These are phyloP conservation scores for Candida qinlingensis DNA, from an alignment of 805 yeast species.

Conservation along the genomic window DNA sequence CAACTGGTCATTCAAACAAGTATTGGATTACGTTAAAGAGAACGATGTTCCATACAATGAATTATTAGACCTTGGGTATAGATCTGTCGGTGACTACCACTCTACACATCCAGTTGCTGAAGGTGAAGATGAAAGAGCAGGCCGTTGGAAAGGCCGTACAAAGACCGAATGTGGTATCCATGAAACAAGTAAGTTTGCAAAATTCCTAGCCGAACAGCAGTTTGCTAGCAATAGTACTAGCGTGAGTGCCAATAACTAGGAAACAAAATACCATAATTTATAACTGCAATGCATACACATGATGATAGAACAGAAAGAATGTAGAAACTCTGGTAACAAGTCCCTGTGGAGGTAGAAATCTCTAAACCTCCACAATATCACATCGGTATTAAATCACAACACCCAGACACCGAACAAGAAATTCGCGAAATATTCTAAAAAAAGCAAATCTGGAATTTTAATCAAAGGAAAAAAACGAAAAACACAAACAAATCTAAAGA, in stretches of 20 bases:
- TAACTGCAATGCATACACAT: background rate
- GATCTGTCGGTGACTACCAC: constrained; percentile 93
- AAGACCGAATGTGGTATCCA: constrained; percentile 97
- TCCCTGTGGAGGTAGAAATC: too few relatives aligned
- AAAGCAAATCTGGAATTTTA: background rate
- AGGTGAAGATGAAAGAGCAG: constrained; percentile 95
- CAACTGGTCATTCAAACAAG: constrained; percentile 73
- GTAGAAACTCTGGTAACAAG: background rate
- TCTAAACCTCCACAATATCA: background rate
- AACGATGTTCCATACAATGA: constrained; percentile 82
- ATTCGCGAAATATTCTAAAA: background rate
- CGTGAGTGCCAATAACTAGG: constrained; percentile 1
- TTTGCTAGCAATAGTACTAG: background rate
- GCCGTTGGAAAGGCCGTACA: constrained; percentile 90
- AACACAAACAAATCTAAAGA: background rate
- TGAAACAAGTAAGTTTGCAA: constrained; percentile 67
- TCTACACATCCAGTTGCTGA: constrained; percentile 85
- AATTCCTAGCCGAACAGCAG: constrained; percentile 37
- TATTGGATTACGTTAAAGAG: constrained; percentile 59
- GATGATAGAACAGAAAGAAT: background rate
- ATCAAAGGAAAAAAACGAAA: background rate
- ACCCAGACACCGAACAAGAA: background rate
- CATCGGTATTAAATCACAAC: background rate
- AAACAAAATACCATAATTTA: background rate
- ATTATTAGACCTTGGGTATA: constrained; percentile 78